phyloP scores from a whole-genome alignment of 192 early-diverging fungal genomes.

The Coemansia sp. region DNA sequence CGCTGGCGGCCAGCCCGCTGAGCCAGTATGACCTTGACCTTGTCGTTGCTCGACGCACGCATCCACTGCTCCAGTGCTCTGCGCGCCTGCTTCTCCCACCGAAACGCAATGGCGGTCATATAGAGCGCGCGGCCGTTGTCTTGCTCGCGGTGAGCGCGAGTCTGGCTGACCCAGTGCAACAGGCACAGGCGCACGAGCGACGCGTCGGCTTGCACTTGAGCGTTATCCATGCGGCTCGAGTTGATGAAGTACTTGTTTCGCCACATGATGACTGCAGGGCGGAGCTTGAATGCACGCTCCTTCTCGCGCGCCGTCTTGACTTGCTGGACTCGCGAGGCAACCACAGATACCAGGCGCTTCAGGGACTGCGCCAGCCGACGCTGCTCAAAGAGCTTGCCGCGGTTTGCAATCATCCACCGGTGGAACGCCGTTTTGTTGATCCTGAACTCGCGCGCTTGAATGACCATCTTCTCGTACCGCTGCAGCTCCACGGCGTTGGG shows the following conservation, averaged over 20 bases:
- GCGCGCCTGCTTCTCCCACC: conserved; percentile 45
- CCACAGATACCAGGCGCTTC: neutral
- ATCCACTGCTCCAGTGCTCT: conserved; percentile 23
- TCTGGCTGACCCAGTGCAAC: conserved; percentile 19
- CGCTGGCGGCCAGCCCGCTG: neutral
- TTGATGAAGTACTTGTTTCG: conserved; percentile 4
- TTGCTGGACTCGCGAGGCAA: conserved; percentile 10
- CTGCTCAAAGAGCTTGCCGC: conserved; percentile 23
- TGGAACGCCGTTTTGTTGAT: neutral
- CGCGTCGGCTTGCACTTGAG: conserved; percentile 14
- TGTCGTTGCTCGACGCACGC: conserved; percentile 17
- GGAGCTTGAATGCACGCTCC: conserved; percentile 8
- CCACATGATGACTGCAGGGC: conserved; percentile 13
- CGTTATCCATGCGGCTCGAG: conserved; percentile 10
- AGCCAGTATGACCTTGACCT: conserved; percentile 21
- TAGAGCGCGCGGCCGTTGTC: conserved; percentile 5
- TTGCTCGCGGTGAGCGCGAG: conserved; percentile 3
- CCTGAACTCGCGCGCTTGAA: neutral
- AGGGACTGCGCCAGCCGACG: conserved; percentile 1
- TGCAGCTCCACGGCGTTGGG: conserved; percentile 10
- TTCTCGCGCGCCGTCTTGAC: conserved; percentile 13
- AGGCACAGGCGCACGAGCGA: conserved; percentile 28
- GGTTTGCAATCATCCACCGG: conserved; percentile 12
- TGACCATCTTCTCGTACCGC: neutral
- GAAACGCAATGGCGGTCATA: conserved; percentile 23